Conservation (phyloP, 768 basidiomycete species). For the Kwoniella botswanensis region DNA sequence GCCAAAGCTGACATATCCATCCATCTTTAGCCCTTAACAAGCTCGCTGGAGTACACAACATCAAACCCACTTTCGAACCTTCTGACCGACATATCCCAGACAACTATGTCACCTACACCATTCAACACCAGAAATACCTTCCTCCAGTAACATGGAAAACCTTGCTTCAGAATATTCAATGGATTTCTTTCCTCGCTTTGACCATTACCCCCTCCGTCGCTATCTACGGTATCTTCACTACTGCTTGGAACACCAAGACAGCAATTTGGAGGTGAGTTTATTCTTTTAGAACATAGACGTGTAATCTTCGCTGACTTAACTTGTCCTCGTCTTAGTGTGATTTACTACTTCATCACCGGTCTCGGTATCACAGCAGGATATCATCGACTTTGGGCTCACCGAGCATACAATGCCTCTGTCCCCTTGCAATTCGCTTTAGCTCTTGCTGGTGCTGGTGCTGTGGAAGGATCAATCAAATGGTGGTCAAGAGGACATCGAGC, state of each 20-base stretch:
- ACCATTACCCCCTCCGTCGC: constrained; percentile 75
- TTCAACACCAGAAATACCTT: constrained; percentile 70
- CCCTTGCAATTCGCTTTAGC: constrained; percentile 86
- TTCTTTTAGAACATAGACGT: no score
- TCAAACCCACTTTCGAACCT: constrained; percentile 51
- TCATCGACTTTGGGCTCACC: constrained; percentile 96
- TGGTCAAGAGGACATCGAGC: constrained; percentile 98
- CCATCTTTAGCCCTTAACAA: constrained; percentile 31
- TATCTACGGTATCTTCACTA: constrained; percentile 72
- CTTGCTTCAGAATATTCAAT: constrained; percentile 67
- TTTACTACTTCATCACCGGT: constrained; percentile 85
- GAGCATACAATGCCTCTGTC: constrained; percentile 87
- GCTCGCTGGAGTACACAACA: constrained; percentile 41
- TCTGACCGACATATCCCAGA: constrained; percentile 66
- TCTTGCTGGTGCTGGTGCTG: constrained; percentile 83
- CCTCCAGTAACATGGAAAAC: constrained; percentile 73
- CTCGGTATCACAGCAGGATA: constrained; percentile 79
- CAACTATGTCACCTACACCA: constrained; percentile 79
- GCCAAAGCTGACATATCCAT: constrained; percentile 6
- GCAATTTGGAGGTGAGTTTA: constrained; percentile 62
- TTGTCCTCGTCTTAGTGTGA: constrained; percentile 59
- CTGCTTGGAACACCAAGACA: constrained; percentile 71
- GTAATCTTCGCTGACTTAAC: constrained; percentile 7
- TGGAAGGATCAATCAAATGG: constrained; percentile 98
- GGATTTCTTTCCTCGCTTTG: constrained; percentile 75